Base-by-base conservation (phyloP, 495 filamentous ascomycete species). In the Hypoxylon rickii region DNA sequence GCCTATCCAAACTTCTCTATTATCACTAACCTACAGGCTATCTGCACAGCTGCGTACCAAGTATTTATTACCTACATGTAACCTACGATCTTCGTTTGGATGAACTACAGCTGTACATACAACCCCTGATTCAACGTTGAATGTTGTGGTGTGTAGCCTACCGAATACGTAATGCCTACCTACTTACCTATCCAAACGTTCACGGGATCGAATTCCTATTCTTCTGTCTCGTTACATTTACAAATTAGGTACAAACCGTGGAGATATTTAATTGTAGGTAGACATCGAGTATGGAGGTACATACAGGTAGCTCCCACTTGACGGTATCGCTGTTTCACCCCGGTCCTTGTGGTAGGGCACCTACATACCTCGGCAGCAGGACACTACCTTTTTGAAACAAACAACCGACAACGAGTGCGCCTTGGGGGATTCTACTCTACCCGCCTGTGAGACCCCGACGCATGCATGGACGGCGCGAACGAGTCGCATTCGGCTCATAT, bases 361-460 rank as follows among this genome's bases (percentile, higher is more conserved):
- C 29, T 34, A 20, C 16, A 15, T 26, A 41, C 32, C 48, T 46
- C 34, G 42, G 47, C 31, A 21, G 32, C 13, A 15, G 37, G 22
- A 49, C 22, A 19, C 34, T 19, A 40, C 18, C 13, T 33, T 41
- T 17, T 19, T 29, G 24, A 29, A 10, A 29, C 24, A n/a, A 34
- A 44, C 55, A 31, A n/a, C 34, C 21, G 15, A 43, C 48, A 44
- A 22, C 51, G 26, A 47, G 36, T n/a, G n/a, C n/a, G n/a, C n/a
- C n/a, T n/a, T n/a, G n/a, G 18, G 37, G 36, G 16, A 43, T 44
- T 26, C 38, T 46, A 60, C 43, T n/a, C n/a, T n/a, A n/a, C 47
- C 48, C 36, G 4, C 43, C 52, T 62, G 39, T 48, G 20, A 41
- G 48, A 44, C 55, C 46, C 51, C 41, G 58, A 46, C 17, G 38